Conservation (phyloP, 139 green algal genomes). For the Chlamydomonas sp. region DNA sequence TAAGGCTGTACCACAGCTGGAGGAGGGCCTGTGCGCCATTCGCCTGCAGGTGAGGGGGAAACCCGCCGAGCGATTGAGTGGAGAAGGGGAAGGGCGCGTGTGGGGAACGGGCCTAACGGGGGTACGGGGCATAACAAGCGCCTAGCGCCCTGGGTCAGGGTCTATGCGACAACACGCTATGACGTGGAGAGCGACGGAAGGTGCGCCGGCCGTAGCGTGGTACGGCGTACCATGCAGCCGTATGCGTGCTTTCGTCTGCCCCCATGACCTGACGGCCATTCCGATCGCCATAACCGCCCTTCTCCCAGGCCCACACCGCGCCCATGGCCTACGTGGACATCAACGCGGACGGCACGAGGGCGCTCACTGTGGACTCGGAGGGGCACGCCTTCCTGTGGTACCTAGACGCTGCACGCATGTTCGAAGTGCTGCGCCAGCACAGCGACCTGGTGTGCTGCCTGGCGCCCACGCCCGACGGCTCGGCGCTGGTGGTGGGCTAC, state of each 20-base stretch:
- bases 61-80: not conserved
- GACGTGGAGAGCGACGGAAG: no score
- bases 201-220: no score
- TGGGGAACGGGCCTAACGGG: no score
- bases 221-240: no score
- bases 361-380: constrained; percentile 45
- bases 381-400: constrained; percentile 54
- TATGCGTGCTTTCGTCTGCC: no score
- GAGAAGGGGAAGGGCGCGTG: no score
- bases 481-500: constrained; percentile 40
- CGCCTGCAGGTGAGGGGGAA: constrained; percentile 25
- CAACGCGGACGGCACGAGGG: constrained; percentile 24
- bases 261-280: no score
- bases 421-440: constrained; percentile 43
- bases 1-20: not conserved
- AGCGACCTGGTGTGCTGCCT: constrained; percentile 33
- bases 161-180: no score
- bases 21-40: constrained; percentile 21
- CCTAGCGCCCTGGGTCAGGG: no score
- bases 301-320: constrained; percentile 11
- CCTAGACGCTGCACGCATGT: constrained; percentile 43
- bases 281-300: not conserved
- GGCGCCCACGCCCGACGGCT: not conserved
- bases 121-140: not conserved
- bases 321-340: constrained; percentile 48